Evolutionary conservation across 257 asterid species (phyloP).

Genomic region (Linaria vulgaris): DNA sequence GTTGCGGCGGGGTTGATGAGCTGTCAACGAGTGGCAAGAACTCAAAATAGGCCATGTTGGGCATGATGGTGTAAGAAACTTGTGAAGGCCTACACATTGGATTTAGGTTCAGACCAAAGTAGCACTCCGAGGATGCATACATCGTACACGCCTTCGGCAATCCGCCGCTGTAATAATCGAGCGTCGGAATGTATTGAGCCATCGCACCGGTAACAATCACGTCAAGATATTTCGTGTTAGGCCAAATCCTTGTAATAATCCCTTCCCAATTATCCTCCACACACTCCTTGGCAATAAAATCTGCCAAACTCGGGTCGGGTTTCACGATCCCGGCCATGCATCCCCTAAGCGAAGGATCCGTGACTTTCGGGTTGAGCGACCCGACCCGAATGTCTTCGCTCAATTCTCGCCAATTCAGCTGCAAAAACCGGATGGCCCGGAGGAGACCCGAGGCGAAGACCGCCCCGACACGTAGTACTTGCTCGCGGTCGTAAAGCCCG

Average conservation of each 20-base stretch:
- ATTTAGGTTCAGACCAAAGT: constrained; percentile 84
- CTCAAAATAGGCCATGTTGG: constrained; percentile 97
- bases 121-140: constrained; percentile 97
- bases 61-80: constrained; percentile 92
- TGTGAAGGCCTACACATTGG: constrained; percentile 90
- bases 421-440: constrained; percentile 95
- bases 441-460: constrained; percentile 96
- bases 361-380: constrained; percentile 45
- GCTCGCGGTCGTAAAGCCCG: constrained; percentile 81
- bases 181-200: constrained; percentile 96
- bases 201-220: constrained; percentile 96
- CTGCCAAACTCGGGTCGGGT: constrained; percentile 63
- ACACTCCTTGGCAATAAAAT: constrained; percentile 53
- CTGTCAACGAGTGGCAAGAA: constrained; percentile 66
- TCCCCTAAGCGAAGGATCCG: constrained; percentile 47
- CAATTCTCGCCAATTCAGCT: constrained; percentile 70
- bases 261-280: constrained; percentile 68
- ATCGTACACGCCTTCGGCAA: constrained; percentile 85
- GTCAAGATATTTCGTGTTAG: constrained; percentile 79
- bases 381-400: constrained; percentile 69
- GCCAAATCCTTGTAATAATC: constrained; percentile 86
- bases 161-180: constrained; percentile 84
- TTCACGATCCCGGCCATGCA: constrained; percentile 47
- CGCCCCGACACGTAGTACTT: constrained; percentile 93
- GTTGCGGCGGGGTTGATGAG: constrained; percentile 36